Base-by-base conservation (phyloP, 2,329 filamentous ascomycete species). In the Xenoacremonium recifei region DNA sequence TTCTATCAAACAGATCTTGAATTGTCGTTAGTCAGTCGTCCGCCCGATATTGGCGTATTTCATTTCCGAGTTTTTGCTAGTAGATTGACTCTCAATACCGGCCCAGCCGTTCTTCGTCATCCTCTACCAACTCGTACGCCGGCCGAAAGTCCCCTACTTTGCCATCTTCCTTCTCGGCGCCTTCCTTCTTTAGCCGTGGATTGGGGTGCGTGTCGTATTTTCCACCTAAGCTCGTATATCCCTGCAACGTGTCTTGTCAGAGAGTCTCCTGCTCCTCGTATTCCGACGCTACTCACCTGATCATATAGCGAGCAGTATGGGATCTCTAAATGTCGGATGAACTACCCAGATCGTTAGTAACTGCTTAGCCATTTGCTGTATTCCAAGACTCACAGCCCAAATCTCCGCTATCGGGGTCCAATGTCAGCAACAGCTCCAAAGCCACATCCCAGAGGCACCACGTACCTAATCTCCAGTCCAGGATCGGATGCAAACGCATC, bases 191-290 rank as follows among this genome's bases (percentile, higher is more conserved):
- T 55, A 95, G 67, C 25, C 79, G 80, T 9, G 93, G 93, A 61
- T 99, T 99, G 0, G 89, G 91, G 50, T 87, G 79, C 3, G 93
- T 99, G 67, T 99, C 89, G 42, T 82, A 84, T 18, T 82, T 89
- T 3, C 93, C 92, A 16, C 93, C 93, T n/a, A 99, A 73, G 50
- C 87, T 92, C 3, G 93, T 96, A 66, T 93, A 96, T 9, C 92
- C 92, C 52, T 63, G 7, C 23, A 9, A 7, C 9, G 9, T 27
- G 23, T 27, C 13, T 27, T 9, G 7, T 27, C 23, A 13, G 7
- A 7, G 9, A 27, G 23, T 13, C 13, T 27, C 13, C 23, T 7
- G 7, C 23, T 13, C 7, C 23, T 9, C 7, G 13, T 13, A 27
- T 13, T 27, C 9, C 23, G 13, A 13, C 23, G 13, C 7, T 7